Evolutionary conservation across 768 basidiomycete species (phyloP).

Genomic region (Amanita pallidorosea): DNA sequence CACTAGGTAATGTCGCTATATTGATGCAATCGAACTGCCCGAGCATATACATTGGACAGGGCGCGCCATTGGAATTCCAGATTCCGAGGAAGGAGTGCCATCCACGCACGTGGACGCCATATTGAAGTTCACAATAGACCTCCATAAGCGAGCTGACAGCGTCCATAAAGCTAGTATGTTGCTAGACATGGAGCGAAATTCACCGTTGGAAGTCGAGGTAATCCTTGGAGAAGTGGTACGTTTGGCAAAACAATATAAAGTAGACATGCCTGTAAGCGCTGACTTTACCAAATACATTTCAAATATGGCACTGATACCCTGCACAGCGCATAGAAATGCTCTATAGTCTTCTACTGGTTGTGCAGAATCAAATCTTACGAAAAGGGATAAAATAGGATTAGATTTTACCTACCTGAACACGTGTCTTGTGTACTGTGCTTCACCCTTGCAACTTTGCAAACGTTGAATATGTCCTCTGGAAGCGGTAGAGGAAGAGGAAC

Average conservation of each 20-base stretch:
- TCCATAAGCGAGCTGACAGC: constrained; percentile 32
- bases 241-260: constrained; percentile 31
- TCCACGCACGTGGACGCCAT: constrained; percentile 27
- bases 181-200: constrained; percentile 40
- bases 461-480: background rate
- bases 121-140: constrained; percentile 24
- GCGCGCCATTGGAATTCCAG: constrained; percentile 36
- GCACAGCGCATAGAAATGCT: constrained; percentile 48
- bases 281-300: background rate
- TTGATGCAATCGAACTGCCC: background rate
- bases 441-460: background rate
- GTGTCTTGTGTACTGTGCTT: background rate
- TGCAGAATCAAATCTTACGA: constrained; percentile 52
- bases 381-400: constrained; percentile 11
- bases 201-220: constrained; percentile 58
- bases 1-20: constrained; percentile 21
- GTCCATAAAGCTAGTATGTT: constrained; percentile 52
- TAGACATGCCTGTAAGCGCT: constrained; percentile 40
- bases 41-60: constrained; percentile 15
- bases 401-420: background rate
- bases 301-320: background rate
- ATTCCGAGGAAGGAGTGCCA: constrained; percentile 34
- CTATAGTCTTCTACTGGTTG: constrained; percentile 47
- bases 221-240: constrained; percentile 53
- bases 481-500: background rate